phyloP scores from a whole-genome alignment of 805 yeast genomes.

The Teunomyces lycoperdinae region DNA sequence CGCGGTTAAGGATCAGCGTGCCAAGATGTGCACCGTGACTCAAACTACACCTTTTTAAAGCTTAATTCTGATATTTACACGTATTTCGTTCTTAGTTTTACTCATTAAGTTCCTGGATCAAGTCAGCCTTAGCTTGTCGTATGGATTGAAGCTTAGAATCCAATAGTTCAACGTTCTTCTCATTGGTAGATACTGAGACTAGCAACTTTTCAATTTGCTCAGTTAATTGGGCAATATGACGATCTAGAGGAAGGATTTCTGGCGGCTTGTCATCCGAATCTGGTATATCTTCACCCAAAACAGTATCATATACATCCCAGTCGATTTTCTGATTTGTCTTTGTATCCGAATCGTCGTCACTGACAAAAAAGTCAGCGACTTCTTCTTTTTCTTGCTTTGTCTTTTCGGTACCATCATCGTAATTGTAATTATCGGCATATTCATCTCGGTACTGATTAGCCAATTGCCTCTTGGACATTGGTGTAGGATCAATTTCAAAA shows the following conservation, averaged over 20 bases:
- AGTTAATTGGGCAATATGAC: background rate
- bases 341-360: constrained; percentile 4
- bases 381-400: constrained; percentile 5
- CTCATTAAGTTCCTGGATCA: background rate
- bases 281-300: constrained; percentile 2
- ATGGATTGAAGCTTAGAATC: constrained; percentile 1
- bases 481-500: background rate
- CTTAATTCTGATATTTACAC: background rate
- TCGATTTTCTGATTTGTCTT: background rate
- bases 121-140: background rate
- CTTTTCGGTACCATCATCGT: constrained; percentile 9
- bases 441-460: constrained; percentile 7
- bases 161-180: background rate
- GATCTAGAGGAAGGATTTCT: background rate
- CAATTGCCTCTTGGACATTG: constrained; percentile 6
- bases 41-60: background rate
- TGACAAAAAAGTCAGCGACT: constrained; percentile 3
- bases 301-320: constrained; percentile 6
- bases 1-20: constrained; percentile 14
- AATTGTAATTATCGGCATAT: constrained; percentile 12
- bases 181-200: background rate
- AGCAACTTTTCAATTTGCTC: background rate
- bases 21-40: background rate
- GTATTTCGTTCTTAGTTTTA: background rate
- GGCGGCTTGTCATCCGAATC: background rate